A percentile compares a stretch with the other conserved stretches of the same genome.
Evolutionary conservation across 1,139 yeast species (phyloP).

Genomic region (Sugiyamaella japonica): DNA sequence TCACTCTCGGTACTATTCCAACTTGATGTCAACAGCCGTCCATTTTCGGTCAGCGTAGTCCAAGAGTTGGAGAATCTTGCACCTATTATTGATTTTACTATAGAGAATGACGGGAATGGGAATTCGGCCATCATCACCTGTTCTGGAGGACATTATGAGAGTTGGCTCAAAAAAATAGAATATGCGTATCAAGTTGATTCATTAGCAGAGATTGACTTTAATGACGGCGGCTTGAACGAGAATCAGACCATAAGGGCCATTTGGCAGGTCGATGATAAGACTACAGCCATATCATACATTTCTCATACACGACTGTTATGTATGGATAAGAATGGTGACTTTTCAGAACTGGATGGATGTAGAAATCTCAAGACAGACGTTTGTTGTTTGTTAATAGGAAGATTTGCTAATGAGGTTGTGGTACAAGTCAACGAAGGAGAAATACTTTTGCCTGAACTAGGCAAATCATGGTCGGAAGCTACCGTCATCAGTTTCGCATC

Average conservation of each 20-base stretch:
- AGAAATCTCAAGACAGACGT: background rate
- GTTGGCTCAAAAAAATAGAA: constrained; percentile 13
- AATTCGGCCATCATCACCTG: constrained; percentile 12
- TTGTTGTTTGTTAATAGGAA: constrained; percentile 6
- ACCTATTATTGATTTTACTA: constrained; percentile 16
- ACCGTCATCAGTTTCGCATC: constrained; percentile 7
- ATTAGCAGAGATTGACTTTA: constrained; percentile 10
- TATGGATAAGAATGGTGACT: constrained; percentile 14
- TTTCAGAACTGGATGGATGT: constrained; percentile 13
- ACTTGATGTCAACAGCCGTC: constrained; percentile 12
- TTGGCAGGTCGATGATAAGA: constrained; percentile 10
- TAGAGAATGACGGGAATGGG: constrained; percentile 10
- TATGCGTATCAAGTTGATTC: constrained; percentile 7
- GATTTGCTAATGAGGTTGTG: background rate
- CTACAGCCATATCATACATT: background rate
- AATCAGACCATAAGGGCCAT: background rate
- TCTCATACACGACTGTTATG: constrained; percentile 13
- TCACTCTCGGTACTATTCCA: constrained; percentile 23
- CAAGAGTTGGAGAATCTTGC: constrained; percentile 19
- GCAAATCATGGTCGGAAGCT: constrained; percentile 4
- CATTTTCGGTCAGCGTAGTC: background rate
- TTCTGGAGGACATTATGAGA: constrained; percentile 15
- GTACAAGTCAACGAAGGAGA: constrained; percentile 18
- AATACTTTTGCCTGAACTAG: background rate
- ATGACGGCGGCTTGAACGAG: background rate